Percentiles rank a stretch among this genome's conserved stretches.
Conservation (phyloP, 768 basidiomycete genomes). For the Pholiota microspora region DNA sequence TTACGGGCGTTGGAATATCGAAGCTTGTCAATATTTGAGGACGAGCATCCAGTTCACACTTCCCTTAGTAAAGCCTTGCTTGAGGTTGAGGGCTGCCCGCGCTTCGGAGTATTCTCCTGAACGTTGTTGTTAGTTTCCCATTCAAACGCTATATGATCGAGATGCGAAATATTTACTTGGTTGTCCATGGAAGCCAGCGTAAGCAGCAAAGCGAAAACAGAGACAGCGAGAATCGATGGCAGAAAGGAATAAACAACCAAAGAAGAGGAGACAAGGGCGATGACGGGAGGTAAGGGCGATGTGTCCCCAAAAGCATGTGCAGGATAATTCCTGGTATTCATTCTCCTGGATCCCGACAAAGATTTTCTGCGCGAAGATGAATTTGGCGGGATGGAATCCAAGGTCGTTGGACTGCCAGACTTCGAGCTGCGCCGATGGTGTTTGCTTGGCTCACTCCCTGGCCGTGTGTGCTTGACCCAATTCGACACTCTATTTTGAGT, state of each 20-base stretch:
- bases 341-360: background rate
- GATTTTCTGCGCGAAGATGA: background rate
- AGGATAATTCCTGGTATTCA: background rate
- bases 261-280: slow-evolving; percentile 8
- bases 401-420: background rate
- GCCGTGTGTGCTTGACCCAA: slow-evolving; percentile 3
- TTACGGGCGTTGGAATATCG: too few relatives aligned
- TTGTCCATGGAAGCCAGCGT: slow-evolving; percentile 5
- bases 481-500: slow-evolving; percentile 5
- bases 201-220: slow-evolving; percentile 3
- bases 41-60: too few relatives aligned
- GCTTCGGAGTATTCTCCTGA: background rate
- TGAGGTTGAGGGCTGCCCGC: background rate
- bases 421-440: background rate
- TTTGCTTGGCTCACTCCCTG: background rate
- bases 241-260: slow-evolving; percentile 8
- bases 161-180: background rate
- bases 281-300: background rate
- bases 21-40: too few relatives aligned
- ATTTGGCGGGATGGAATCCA: background rate
- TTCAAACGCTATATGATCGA: too few relatives aligned
- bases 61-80: too few relatives aligned
- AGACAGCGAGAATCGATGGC: slow-evolving; percentile 8
- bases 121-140: too few relatives aligned
- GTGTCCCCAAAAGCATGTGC: background rate